A percentile compares a stretch with the other conserved stretches of the same genome.
Conservation (phyloP, 2,329 filamentous ascomycete species). For the Penicillium sp. region DNA sequence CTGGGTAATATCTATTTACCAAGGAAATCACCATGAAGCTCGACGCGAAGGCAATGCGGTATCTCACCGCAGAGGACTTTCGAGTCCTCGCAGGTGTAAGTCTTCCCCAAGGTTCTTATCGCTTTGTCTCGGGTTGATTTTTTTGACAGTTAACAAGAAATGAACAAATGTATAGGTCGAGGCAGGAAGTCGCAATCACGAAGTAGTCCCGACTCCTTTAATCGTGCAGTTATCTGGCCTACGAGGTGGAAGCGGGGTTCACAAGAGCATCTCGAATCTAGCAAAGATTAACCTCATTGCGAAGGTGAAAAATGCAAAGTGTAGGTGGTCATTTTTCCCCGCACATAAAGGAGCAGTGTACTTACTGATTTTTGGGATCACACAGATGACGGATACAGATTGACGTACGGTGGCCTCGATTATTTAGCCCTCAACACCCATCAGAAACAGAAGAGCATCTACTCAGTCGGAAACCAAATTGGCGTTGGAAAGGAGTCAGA, state of each 20-base stretch:
- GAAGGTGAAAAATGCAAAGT: slow-evolving; percentile 90
- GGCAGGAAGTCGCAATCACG: slow-evolving; percentile 91
- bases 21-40: slow-evolving; percentile 70
- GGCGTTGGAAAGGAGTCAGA: slow-evolving; percentile 98
- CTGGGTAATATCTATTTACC: neutral
- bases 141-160: slow-evolving; percentile 28
- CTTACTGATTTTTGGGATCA: slow-evolving; percentile 3
- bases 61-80: slow-evolving; percentile 92
- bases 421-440: slow-evolving; percentile 94
- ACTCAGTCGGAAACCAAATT: slow-evolving; percentile 90
- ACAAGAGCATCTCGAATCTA: slow-evolving; percentile 81
- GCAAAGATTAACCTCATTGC: slow-evolving; percentile 91
- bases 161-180: slow-evolving; percentile 63
- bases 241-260: slow-evolving; percentile 72
- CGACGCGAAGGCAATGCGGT: slow-evolving; percentile 88
- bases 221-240: slow-evolving; percentile 82
- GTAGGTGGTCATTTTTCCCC: slow-evolving; percentile 30
- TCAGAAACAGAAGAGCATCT: slow-evolving; percentile 72
- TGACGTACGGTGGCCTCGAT: slow-evolving; percentile 94
- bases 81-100: slow-evolving; percentile 84
- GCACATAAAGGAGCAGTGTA: neutral
- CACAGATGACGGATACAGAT: slow-evolving; percentile 82
- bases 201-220: slow-evolving; percentile 85
- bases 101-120: slow-evolving; percentile 23
- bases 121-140: slow-evolving; percentile 21